A percentile compares a stretch with the other conserved stretches of the same genome.
Conservation (phyloP, 805 yeast species). For the Dipodascopsis uninucleata region DNA sequence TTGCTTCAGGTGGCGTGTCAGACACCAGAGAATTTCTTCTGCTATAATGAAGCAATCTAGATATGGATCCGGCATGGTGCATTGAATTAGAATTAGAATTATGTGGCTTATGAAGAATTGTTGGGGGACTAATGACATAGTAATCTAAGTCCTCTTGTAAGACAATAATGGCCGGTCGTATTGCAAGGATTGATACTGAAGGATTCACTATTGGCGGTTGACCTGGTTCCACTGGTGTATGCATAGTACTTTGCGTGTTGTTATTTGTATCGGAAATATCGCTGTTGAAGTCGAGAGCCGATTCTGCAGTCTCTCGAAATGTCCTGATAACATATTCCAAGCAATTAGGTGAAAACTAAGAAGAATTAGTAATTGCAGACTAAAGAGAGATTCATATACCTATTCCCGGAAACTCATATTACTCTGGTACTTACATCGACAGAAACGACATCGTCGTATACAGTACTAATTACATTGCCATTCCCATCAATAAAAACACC, state of each 20-base stretch:
- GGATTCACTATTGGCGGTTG: too few relatives aligned
- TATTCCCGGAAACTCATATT: too few relatives aligned
- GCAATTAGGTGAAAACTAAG: conserved; percentile 80
- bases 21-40: conserved; percentile 1
- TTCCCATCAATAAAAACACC: conserved; percentile 78
- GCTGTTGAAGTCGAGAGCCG: too few relatives aligned
- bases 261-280: too few relatives aligned
- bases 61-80: conserved; percentile 1
- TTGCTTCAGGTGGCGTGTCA: too few relatives aligned
- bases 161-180: conserved; percentile 86
- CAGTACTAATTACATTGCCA: conserved; percentile 73
- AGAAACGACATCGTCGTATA: conserved; percentile 44
- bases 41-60: conserved; percentile 12
- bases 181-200: conserved; percentile 50
- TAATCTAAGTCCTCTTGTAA: conserved; percentile 91
- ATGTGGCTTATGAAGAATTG: conserved; percentile 25
- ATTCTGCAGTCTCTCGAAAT: conserved; percentile 47
- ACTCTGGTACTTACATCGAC: conserved; percentile 29
- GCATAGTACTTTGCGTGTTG: too few relatives aligned
- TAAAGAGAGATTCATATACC: too few relatives aligned
- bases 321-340: conserved; percentile 75
- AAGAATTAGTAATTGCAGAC: conserved; percentile 40
- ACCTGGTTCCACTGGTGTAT: too few relatives aligned
- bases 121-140: conserved; percentile 76
- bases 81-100: background rate